These are phyloP conservation scores for Besnoitia besnoiti DNA, from an alignment of 169 alveolate genomes.

Conservation along the genomic window DNA sequence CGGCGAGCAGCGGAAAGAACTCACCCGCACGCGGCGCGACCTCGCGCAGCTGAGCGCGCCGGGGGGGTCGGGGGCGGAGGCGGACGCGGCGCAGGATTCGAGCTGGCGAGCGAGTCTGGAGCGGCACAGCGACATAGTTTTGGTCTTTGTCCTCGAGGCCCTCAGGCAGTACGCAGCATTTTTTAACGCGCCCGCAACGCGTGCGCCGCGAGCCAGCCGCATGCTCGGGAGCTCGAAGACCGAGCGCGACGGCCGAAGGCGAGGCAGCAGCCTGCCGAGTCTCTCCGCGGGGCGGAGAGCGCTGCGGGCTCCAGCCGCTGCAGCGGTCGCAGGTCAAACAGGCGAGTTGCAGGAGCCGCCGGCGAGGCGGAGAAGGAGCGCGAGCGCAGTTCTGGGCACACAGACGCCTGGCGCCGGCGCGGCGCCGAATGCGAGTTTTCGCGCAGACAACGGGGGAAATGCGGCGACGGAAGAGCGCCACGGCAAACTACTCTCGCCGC, in stretches of 20 bases:
- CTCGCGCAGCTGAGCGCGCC: background rate
- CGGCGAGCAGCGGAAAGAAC: background rate
- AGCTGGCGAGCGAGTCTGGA: background rate
- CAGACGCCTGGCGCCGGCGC: too few relatives aligned
- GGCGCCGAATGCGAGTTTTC: too few relatives aligned
- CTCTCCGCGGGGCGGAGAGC: background rate
- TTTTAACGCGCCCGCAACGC: too few relatives aligned
- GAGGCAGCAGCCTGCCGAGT: too few relatives aligned
- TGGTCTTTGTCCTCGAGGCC: slow-evolving; percentile 5
- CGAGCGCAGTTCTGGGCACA: too few relatives aligned
- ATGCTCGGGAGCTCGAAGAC: background rate
- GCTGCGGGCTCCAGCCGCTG: too few relatives aligned
- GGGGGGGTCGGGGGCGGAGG: background rate
- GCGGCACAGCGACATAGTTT: background rate
- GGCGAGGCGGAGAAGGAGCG: too few relatives aligned
- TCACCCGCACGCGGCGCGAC: background rate
- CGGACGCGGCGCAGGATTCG: background rate
- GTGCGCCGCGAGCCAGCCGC: too few relatives aligned
- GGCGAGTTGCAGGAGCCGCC: too few relatives aligned
- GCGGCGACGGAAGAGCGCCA: background rate
- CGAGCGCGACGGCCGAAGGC: background rate
- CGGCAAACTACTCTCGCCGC: background rate
- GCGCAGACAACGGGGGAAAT: background rate
- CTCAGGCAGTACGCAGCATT: background rate
- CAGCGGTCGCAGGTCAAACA: too few relatives aligned